Conservation (phyloP, 1,284 basidiomycete genomes). For the Rhodotorula sp. region DNA sequence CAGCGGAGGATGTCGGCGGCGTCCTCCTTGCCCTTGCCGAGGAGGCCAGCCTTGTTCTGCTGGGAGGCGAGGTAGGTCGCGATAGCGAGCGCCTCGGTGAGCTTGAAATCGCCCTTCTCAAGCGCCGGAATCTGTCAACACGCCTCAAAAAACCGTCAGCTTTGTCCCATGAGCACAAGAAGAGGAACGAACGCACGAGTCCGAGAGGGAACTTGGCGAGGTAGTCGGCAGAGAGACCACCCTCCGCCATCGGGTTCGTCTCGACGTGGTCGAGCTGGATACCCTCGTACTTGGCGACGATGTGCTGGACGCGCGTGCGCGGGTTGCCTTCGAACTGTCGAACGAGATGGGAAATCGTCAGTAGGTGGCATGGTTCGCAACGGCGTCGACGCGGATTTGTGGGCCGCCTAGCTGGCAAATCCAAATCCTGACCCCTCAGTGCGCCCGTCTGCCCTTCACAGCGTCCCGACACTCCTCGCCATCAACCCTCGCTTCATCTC, state of each 20-base stretch:
- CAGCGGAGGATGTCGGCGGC: conserved; percentile 42
- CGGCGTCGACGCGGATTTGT: not conserved
- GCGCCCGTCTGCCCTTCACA: too few species aligned
- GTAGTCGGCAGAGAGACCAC: conserved; percentile 48
- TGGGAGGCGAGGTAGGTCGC: conserved; percentile 57
- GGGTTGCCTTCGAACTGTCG: conserved; percentile 25
- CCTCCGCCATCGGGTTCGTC: conserved; percentile 68
- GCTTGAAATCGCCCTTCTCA: conserved; percentile 71
- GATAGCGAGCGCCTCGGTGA: conserved; percentile 78
- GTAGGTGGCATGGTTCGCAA: not conserved
- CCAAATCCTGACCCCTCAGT: too few species aligned
- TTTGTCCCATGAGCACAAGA: not conserved
- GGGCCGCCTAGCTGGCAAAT: not conserved
- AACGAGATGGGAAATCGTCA: too few species aligned
- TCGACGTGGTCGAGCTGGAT: conserved; percentile 68
- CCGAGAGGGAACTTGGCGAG: conserved; percentile 39
- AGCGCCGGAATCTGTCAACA: conserved; percentile 80
- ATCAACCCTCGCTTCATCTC: not conserved
- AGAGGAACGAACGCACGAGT: conserved; percentile 15
- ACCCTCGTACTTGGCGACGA: conserved; percentile 69
- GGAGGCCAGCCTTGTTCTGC: conserved; percentile 42
- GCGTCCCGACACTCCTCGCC: too few species aligned
- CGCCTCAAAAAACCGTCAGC: conserved; percentile 49
- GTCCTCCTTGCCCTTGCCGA: conserved; percentile 40
- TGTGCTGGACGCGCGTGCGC: conserved; percentile 55